Conservation (phyloP, 139 green algal genomes). For the Chlorella sp. region DNA sequence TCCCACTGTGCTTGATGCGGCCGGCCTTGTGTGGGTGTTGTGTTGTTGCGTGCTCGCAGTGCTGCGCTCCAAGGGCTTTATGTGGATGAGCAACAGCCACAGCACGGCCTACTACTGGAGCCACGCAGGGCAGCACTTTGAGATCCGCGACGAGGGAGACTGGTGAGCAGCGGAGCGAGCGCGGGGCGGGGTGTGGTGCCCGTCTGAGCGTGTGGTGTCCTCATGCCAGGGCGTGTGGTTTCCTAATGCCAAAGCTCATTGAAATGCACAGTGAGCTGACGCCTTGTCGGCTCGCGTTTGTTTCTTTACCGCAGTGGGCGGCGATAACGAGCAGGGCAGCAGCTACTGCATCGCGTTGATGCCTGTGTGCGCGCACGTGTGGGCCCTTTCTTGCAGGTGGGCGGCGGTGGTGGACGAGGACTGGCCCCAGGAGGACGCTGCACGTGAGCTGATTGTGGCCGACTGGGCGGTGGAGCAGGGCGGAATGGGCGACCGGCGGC, state of each 20-base stretch:
- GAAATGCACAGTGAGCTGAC: too few species aligned
- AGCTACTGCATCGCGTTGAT: too few species aligned
- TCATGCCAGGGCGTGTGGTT: neutral
- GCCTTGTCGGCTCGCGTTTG: too few species aligned
- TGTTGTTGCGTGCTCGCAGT: constrained; percentile 28
- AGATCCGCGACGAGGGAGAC: constrained; percentile 84
- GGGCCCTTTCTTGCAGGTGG: too few species aligned
- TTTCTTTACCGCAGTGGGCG: neutral
- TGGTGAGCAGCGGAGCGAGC: constrained; percentile 30
- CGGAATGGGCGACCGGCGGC: constrained; percentile 68
- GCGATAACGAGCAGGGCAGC: neutral
- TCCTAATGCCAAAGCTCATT: too few species aligned
- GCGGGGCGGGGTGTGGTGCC: neutral
- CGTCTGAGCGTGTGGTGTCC: too few species aligned
- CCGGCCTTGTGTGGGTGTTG: too few species aligned
- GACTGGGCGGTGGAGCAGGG: constrained; percentile 60
- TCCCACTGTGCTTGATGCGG: too few species aligned
- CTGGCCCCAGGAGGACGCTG: constrained; percentile 59
- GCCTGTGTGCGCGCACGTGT: too few species aligned
- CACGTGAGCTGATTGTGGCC: constrained; percentile 57
- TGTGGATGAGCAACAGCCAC: constrained; percentile 86
- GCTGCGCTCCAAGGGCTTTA: constrained; percentile 89
- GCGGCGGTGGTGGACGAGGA: constrained; percentile 64
- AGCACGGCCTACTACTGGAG: constrained; percentile 83
- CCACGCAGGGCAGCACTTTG: constrained; percentile 90